Evolutionary conservation across 129 eudicot species (phyloP), one percentile per base, ranked within the genome.

Genomic region (Cynara cardunculus): DNA sequence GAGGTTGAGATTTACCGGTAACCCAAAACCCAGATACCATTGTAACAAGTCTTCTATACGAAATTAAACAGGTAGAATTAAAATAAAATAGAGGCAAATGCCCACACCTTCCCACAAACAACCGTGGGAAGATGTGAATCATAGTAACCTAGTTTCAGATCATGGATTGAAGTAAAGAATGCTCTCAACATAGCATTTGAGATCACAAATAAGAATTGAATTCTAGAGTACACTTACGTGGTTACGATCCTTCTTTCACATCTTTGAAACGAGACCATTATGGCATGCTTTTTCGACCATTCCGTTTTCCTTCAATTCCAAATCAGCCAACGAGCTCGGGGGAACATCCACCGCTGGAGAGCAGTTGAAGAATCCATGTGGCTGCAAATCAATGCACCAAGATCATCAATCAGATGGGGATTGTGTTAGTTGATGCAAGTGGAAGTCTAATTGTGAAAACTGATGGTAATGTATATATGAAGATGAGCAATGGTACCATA

Each of bases 321-420:
- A 25, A 41, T 90, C 91, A 32, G 84, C 49, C 41, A 27, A 28
- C 7, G 88, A 80, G 72, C 89, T 81, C 26, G 94, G 94, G 8
- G 94, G 91, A 5, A 90, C 94, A 78, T 90, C 94, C 28, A 90
- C 82, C 0, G 94, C 94, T 3, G 91, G 94, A 7, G 94, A 90
- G 89, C 91, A 84, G 85, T 90, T 87, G 72, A 90, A 90, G 80
- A 90, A 90, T 62, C 94, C 94, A 66, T 90, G 94, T 18, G 94
- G 91, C 94, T 90, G 91, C 81, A 82, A 69, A 81, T 78, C 41
- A 62, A 78, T n/a, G 53, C 41, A 75, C 13, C 75, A 71, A 66
- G 46, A 34, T 11, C 28, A 61, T 25, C 16, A 25, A 77, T 81
- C 25, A 64, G 7, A 46, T 66, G 31, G 70, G 66, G 26, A 49